Conservation (phyloP, 345 rosid genomes). For the Schrenkiella parvula region DNA sequence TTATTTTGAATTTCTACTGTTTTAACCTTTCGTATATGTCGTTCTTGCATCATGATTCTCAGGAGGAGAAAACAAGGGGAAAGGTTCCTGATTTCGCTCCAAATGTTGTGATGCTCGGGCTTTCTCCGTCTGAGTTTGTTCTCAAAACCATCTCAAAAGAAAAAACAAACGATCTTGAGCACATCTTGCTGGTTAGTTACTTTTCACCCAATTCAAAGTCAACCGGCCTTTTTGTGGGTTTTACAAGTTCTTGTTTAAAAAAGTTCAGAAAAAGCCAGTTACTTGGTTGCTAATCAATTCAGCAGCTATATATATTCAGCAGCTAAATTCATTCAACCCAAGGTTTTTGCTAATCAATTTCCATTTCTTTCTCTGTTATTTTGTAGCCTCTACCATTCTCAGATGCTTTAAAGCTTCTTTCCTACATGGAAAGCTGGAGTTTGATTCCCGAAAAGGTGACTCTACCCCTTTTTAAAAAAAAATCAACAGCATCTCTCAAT, state of each 20-base stretch:
- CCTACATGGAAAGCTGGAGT: constrained; percentile 73
- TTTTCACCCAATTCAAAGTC: not conserved
- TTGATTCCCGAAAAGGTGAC: constrained; percentile 76
- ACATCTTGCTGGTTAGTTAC: constrained; percentile 72
- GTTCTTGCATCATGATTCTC: constrained; percentile 20
- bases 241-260: not conserved
- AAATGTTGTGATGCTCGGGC: constrained; percentile 64
- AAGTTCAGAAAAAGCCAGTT: not conserved
- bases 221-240: not conserved
- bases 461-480: not conserved
- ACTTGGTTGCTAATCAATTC: not conserved
- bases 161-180: constrained; percentile 81
- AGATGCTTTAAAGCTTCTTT: constrained; percentile 78
- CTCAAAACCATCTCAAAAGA: constrained; percentile 68
- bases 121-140: constrained; percentile 74
- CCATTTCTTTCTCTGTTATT: not conserved
- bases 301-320: not conserved
- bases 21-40: not conserved
- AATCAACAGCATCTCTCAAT: not conserved
- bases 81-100: constrained; percentile 53
- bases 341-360: not conserved
- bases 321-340: not conserved
- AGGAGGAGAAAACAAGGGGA: constrained; percentile 75
- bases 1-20: not conserved
- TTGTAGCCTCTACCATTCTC: constrained; percentile 86